These are phyloP conservation scores for Arthrobotrys entomopaga DNA, from an alignment of 2,329 filamentous ascomycete species.

Conservation along the genomic window DNA sequence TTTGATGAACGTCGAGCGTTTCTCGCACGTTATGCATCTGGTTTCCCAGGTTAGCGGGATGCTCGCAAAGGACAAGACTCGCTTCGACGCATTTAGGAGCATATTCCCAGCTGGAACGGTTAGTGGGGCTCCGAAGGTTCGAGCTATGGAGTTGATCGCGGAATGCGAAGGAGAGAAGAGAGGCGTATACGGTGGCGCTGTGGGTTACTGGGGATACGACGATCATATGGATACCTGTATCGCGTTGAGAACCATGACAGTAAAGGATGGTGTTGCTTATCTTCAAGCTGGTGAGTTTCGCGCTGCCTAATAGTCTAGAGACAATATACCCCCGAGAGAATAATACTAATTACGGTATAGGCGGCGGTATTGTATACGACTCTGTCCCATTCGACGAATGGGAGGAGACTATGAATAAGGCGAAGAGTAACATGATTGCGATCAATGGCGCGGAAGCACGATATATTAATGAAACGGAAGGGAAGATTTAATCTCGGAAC, in stretches of 20 bases:
- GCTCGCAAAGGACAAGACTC: slow-evolving; percentile 81
- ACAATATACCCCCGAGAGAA: neutral
- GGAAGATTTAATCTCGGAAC: slow-evolving; percentile 18
- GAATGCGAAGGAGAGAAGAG: slow-evolving; percentile 94
- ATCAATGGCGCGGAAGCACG: slow-evolving; percentile 83
- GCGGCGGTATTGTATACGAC: slow-evolving; percentile 93
- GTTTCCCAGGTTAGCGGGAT: slow-evolving; percentile 94
- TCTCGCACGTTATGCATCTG: slow-evolving; percentile 96
- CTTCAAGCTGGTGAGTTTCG: slow-evolving; percentile 73
- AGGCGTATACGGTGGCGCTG: slow-evolving; percentile 93
- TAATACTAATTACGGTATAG: slow-evolving; percentile 60
- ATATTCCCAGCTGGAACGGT: slow-evolving; percentile 98
- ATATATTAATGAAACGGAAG: slow-evolving; percentile 62
- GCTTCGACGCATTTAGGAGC: slow-evolving; percentile 93
- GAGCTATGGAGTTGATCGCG: slow-evolving; percentile 95
- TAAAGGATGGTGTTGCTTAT: slow-evolving; percentile 91
- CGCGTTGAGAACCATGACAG: slow-evolving; percentile 88
- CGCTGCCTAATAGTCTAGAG: neutral
- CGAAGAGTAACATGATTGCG: slow-evolving; percentile 87
- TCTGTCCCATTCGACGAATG: slow-evolving; percentile 91
- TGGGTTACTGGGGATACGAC: slow-evolving; percentile 94
- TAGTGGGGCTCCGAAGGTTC: slow-evolving; percentile 92
- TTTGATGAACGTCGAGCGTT: slow-evolving; percentile 92
- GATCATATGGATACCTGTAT: slow-evolving; percentile 72
- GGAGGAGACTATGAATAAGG: slow-evolving; percentile 96